These are phyloP conservation scores for Closterium sp. DNA, from an alignment of 139 green algal genomes.

Conservation along the genomic window DNA sequence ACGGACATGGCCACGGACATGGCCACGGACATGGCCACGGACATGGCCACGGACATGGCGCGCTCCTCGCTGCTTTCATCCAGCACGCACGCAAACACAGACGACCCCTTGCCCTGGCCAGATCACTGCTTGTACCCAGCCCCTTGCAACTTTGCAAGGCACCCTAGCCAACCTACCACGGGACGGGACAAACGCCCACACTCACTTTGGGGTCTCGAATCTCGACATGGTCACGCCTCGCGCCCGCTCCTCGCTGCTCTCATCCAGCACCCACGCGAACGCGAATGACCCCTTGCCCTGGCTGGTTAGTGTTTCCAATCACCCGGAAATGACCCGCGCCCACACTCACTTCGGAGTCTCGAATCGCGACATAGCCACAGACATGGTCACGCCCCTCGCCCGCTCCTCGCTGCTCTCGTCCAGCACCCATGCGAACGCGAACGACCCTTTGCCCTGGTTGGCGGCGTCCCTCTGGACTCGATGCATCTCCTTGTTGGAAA, in stretches of 20 bases:
- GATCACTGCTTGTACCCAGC: no score
- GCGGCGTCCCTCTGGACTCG: conserved; percentile 27
- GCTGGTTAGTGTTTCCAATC: no score
- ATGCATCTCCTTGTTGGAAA: conserved; percentile 68
- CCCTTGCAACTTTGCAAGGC: no score
- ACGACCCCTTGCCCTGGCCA: conserved; percentile 82
- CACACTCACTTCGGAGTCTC: not conserved
- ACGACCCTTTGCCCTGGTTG: conserved; percentile 62
- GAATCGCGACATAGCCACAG: not conserved
- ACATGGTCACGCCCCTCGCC: conserved; percentile 83
- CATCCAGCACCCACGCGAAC: conserved; percentile 87
- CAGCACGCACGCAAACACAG: conserved; percentile 91
- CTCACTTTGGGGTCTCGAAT: no score
- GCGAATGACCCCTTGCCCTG: conserved; percentile 86
- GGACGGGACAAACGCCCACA: not conserved
- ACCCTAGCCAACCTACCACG: no score
- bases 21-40: conserved; percentile 71
- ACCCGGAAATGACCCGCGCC: not conserved
- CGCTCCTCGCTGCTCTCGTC: conserved; percentile 85
- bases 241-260: conserved; percentile 74
- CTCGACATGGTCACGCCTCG: conserved; percentile 89
- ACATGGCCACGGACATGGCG: conserved; percentile 86
- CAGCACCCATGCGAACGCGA: conserved; percentile 81
- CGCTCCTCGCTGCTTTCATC: conserved; percentile 84
- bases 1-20: conserved; percentile 64